These are phyloP conservation scores for Cercophora sp. DNA, from an alignment of 495 filamentous ascomycete genomes.

Conservation along the genomic window DNA sequence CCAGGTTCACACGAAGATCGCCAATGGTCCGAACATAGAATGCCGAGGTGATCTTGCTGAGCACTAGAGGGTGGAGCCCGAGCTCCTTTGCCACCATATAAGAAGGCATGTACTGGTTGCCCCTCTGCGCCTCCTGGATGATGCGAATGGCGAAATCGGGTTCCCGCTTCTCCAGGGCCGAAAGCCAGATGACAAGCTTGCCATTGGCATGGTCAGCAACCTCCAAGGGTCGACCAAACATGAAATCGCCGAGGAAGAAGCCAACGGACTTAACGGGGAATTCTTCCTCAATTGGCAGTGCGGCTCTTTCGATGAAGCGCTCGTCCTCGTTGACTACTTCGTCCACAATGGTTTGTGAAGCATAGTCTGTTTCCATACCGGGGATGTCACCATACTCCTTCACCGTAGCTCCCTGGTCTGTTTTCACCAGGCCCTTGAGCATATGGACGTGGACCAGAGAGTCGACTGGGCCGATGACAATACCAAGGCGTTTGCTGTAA, in stretches of 20 bases:
- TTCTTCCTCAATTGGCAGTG: slow-evolving; percentile 84
- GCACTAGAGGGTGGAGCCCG: slow-evolving; percentile 73
- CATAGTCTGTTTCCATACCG: slow-evolving; percentile 88
- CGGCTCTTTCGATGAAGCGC: slow-evolving; percentile 84
- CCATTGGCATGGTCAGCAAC: slow-evolving; percentile 69
- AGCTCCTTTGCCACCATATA: slow-evolving; percentile 80
- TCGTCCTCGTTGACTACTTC: slow-evolving; percentile 87
- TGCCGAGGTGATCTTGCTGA: slow-evolving; percentile 93
- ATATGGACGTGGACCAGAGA: slow-evolving; percentile 87
- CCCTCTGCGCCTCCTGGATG: slow-evolving; percentile 59
- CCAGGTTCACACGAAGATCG: slow-evolving; percentile 74
- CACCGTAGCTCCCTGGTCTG: slow-evolving; percentile 81
- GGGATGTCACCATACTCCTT: slow-evolving; percentile 92
- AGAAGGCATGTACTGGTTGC: slow-evolving; percentile 76
- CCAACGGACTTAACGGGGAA: slow-evolving; percentile 76
- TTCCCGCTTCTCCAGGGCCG: slow-evolving; percentile 62
- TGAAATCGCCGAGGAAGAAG: slow-evolving; percentile 96
- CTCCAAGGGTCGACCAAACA: slow-evolving; percentile 85
- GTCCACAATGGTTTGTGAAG: slow-evolving; percentile 84
- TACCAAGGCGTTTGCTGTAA: slow-evolving; percentile 87
- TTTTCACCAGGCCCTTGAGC: slow-evolving; percentile 85
- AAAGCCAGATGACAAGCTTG: slow-evolving; percentile 73
- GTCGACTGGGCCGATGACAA: slow-evolving; percentile 82
- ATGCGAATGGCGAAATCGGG: slow-evolving; percentile 75
- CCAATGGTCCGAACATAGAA: slow-evolving; percentile 80